phyloP scores from a whole-genome alignment of 1,139 yeast species.

The Nakaseomyces bracarensis region DNA sequence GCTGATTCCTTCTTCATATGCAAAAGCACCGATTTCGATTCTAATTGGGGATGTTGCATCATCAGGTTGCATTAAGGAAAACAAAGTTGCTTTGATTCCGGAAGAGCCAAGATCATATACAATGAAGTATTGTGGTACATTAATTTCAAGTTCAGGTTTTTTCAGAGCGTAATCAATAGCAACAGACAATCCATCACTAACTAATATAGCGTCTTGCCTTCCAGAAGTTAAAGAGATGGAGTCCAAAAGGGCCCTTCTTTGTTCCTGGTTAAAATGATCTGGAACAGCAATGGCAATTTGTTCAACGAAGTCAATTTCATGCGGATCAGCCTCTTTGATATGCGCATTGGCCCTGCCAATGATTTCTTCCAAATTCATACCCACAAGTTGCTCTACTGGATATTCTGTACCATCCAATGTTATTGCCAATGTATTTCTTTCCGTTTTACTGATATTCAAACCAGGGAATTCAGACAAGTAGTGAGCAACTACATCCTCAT shows the following conservation, averaged over 20 bases:
- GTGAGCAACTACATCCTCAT: slow-evolving; percentile 38
- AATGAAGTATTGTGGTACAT: slow-evolving; percentile 50
- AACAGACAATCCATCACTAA: slow-evolving; percentile 87
- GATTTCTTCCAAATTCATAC: slow-evolving; percentile 70
- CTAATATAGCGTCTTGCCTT: slow-evolving; percentile 50
- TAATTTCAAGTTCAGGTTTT: slow-evolving; percentile 33
- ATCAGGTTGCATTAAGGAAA: slow-evolving; percentile 47
- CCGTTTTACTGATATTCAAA: slow-evolving; percentile 41
- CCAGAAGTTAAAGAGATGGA: slow-evolving; percentile 40
- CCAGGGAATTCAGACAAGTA: slow-evolving; percentile 57
- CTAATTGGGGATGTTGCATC: slow-evolving; percentile 35
- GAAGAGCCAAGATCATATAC: slow-evolving; percentile 93
- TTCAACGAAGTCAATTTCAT: slow-evolving; percentile 53
- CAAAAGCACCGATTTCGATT: slow-evolving; percentile 64
- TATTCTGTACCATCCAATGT: slow-evolving; percentile 43
- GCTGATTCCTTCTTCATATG: slow-evolving; percentile 57
- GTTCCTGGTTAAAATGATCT: slow-evolving; percentile 53
- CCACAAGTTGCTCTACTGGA: slow-evolving; percentile 71
- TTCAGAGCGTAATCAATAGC: slow-evolving; percentile 64
- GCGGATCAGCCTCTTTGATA: slow-evolving; percentile 36
- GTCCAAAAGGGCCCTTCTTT: slow-evolving; percentile 65
- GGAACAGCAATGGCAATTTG: slow-evolving; percentile 55
- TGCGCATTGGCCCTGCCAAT: slow-evolving; percentile 52
- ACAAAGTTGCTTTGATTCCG: slow-evolving; percentile 75
- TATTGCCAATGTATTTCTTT: slow-evolving; percentile 49